These are phyloP conservation scores for Periconia digitata DNA, from an alignment of 2,329 filamentous ascomycete genomes.

Conservation along the genomic window DNA sequence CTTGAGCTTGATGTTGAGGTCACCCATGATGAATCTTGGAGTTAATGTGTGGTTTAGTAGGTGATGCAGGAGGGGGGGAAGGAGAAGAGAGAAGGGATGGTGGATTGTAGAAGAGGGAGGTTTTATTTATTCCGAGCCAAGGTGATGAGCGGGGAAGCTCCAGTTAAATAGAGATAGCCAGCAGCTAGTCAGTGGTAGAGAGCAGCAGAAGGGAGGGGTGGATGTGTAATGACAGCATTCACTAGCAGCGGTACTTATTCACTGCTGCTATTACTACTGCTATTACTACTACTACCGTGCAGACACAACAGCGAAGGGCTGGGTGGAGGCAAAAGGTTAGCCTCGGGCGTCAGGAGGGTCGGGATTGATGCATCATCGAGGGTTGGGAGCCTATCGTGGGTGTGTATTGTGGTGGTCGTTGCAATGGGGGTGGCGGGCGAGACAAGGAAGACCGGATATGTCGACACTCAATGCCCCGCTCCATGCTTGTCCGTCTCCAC, in stretches of 20 bases:
- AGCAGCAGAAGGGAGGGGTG: background rate
- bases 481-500: too few species aligned
- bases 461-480: background rate
- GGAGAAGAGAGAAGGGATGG: constrained; percentile 12
- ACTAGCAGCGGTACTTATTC: constrained; percentile 6
- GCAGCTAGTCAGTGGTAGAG: background rate
- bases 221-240: constrained; percentile 22
- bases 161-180: constrained; percentile 30
- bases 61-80: constrained; percentile 30
- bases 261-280: too few species aligned
- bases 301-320: too few species aligned
- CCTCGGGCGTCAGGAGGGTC: background rate
- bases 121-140: background rate
- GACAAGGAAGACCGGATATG: background rate
- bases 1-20: constrained; percentile 60
- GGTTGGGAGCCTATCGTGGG: background rate
- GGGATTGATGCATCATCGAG: background rate
- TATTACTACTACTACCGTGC: too few species aligned
- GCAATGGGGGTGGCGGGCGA: background rate
- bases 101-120: too few species aligned
- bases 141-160: constrained; percentile 17
- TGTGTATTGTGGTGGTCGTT: background rate
- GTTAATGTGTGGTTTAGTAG: constrained; percentile 6
- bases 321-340: too few species aligned
- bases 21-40: constrained; percentile 46